A percentile compares a stretch with the other conserved stretches of the same genome.
Evolutionary conservation across 441 rosid genomes (phyloP).

Genomic region (Dalechampia spathulata): DNA sequence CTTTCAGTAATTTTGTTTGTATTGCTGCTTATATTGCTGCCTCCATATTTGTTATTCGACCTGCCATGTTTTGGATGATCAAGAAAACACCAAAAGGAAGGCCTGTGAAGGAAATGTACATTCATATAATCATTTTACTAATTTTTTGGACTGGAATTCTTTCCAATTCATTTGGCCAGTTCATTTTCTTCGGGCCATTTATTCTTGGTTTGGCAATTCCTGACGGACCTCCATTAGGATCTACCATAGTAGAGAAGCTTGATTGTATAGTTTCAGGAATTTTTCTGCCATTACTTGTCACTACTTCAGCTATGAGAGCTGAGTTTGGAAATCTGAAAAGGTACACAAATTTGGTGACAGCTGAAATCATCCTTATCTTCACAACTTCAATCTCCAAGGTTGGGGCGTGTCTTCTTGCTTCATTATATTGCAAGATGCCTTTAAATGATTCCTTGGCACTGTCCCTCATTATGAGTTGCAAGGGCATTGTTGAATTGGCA

Average conservation of each 20-base stretch:
- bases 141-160: conserved; percentile 11
- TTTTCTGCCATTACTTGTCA: conserved; percentile 21
- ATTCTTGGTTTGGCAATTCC: conserved; percentile 32
- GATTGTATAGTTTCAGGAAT: conserved; percentile 20
- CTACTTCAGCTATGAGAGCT: conserved; percentile 9
- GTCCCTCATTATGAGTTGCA: conserved; percentile 29
- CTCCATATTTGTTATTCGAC: conserved; percentile 21
- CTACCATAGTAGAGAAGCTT: conserved; percentile 24
- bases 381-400: conserved; percentile 3
- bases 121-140: conserved; percentile 18
- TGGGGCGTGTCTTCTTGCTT: conserved; percentile 18
- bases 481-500: conserved; percentile 22
- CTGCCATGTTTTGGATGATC: conserved; percentile 26
- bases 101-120: conserved; percentile 17
- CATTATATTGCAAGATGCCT: conserved; percentile 24
- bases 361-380: conserved; percentile 1
- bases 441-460: conserved; percentile 24
- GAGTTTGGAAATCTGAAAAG: conserved; percentile 9
- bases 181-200: conserved; percentile 22
- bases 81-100: conserved; percentile 24
- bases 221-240: conserved; percentile 39
- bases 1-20: background rate
- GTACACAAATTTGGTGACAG: background rate
- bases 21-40: conserved; percentile 2
- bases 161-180: conserved; percentile 19